These are phyloP conservation scores for Neurospora sp. DNA, from an alignment of 495 filamentous ascomycete genomes.

Conservation along the genomic window DNA sequence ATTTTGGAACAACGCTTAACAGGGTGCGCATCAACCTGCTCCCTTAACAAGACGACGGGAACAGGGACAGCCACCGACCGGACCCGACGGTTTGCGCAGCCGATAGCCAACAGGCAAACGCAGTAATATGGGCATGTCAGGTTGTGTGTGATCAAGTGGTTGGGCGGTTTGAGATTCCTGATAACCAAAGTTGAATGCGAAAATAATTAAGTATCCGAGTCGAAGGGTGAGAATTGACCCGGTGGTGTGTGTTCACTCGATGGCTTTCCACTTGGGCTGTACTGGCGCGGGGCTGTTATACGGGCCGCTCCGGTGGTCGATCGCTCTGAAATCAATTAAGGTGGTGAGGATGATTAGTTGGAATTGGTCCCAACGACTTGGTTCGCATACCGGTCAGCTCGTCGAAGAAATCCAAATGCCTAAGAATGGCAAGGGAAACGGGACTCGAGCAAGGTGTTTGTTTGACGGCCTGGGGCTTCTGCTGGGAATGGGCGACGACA, in stretches of 20 bases:
- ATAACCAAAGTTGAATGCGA: neutral
- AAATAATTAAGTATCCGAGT: neutral
- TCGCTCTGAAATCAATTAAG: neutral
- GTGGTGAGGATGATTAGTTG: neutral
- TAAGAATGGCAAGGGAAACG: neutral
- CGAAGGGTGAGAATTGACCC: neutral
- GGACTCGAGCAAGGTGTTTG: neutral
- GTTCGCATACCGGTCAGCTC: neutral
- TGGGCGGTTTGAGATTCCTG: too few relatives aligned
- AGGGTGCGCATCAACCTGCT: neutral
- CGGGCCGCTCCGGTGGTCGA: neutral
- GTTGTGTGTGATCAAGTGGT: neutral
- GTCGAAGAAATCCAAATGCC: neutral
- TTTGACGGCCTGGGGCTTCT: neutral
- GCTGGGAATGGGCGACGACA: neutral
- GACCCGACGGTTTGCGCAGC: neutral
- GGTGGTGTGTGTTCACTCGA: neutral
- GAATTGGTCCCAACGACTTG: neutral
- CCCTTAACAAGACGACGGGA: neutral
- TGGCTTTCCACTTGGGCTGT: neutral
- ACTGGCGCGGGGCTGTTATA: neutral
- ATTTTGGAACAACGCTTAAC: neutral
- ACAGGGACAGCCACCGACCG: neutral
- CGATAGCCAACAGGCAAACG: neutral
- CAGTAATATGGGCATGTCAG: neutral